Base-by-base conservation (phyloP, 495 filamentous ascomycete genomes). In the Penicillium turbatum region DNA sequence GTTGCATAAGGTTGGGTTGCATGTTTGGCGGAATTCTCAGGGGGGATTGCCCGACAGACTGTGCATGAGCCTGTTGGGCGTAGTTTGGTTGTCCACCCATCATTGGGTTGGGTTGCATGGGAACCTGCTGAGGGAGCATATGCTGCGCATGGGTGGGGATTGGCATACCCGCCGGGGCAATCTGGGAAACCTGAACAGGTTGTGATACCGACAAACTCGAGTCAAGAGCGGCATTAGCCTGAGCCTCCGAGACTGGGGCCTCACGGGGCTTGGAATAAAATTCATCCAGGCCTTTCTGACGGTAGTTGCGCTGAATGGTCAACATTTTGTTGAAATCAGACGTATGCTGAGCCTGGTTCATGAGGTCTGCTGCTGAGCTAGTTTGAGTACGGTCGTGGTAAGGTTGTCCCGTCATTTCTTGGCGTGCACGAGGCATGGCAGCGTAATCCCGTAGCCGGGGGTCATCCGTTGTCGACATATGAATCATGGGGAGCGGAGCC, bases 301-400 rank as follows among this genome's bases (percentile, higher is more conserved):
- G 85, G 66, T 85, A 83, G 26, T 76, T 82, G 50, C 92, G 83
- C 61, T 90, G 86, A 51, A 85, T 79, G 51, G 83, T 86, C 26
- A 97, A 73, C 27, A 77, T 73, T 61, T 92, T 92, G 70, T 95
- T 97, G 74, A 84, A 95, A 61, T 97, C 92, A 30, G 90, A 88
- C 4, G 92, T 85, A 36, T 93, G 89, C 29, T 87, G 80, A 27
- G 91, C 91, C 63, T 97, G 91, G 46, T 88, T 88, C 53, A 95
- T 74, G 51, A 97, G 84, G 57, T 97, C 92, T n/a, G 82, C 71
- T 5, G 85, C 77, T n/a, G 87, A 80, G 58, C 84, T 92, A 13
- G 88, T 74, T 67, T 91, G 87, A 11, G 83, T 87, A 42, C 89
- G 82, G 66, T 97, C 95, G 67, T 90, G 86, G 68, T 96, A 98